phyloP scores from a whole-genome alignment of 768 basidiomycete genomes.

The Podaxis carcinomalis region DNA sequence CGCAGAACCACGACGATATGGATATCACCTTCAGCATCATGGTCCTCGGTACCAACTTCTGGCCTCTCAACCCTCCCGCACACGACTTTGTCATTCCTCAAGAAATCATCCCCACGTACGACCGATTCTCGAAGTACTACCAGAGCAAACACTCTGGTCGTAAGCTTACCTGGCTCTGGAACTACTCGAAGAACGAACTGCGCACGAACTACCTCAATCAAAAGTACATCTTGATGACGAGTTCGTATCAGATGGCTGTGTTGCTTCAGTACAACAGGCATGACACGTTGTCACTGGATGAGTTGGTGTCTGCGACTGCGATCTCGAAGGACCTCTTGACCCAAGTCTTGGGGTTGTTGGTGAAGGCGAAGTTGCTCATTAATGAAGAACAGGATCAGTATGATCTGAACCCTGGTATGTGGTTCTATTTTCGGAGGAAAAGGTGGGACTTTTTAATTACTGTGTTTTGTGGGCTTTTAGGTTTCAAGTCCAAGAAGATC shows the following conservation, averaged over 20 bases:
- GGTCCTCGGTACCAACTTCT: conserved; percentile 96
- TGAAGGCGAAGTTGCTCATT: conserved; percentile 86
- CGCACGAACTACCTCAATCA: conserved; percentile 91
- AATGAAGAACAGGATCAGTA: conserved; percentile 88
- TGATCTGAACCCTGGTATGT: conserved; percentile 77
- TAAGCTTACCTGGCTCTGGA: conserved; percentile 98
- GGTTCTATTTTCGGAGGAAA: neutral
- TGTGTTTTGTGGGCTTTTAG: conserved; percentile 28
- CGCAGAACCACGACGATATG: conserved; percentile 83
- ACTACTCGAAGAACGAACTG: conserved; percentile 96
- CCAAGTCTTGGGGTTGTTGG: conserved; percentile 64
- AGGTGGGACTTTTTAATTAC: neutral
- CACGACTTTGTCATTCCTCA: conserved; percentile 88
- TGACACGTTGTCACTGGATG: conserved; percentile 80
- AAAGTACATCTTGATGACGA: conserved; percentile 97
- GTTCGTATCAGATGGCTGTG: conserved; percentile 96
- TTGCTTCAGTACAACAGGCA: conserved; percentile 91
- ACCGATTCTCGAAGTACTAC: conserved; percentile 93
- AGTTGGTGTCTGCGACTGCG: conserved; percentile 74
- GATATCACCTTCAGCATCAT: conserved; percentile 91
- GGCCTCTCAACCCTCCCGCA: conserved; percentile 84
- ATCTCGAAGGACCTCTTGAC: conserved; percentile 78
- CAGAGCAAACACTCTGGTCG: conserved; percentile 93
- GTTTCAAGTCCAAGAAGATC: conserved; percentile 92
- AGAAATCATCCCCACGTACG: conserved; percentile 84